phyloP scores from a whole-genome alignment of 2,329 filamentous ascomycete genomes.

The Apiospora sp. region DNA sequence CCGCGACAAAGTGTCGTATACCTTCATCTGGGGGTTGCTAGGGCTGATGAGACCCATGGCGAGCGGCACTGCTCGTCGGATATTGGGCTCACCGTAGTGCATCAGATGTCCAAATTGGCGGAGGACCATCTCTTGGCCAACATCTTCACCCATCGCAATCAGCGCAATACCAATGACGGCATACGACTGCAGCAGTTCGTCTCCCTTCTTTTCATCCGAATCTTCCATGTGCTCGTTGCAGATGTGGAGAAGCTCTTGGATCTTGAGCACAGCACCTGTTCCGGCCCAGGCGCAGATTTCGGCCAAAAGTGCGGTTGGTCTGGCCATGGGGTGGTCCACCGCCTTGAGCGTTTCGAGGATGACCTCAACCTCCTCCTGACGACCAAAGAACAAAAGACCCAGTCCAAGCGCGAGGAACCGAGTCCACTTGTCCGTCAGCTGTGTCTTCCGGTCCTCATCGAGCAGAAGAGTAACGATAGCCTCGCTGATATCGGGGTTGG shows the following conservation, averaged over 20 bases:
- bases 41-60: constrained; percentile 97
- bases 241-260: constrained; percentile 96
- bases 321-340: constrained; percentile 95
- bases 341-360: constrained; percentile 96
- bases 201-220: constrained; percentile 91
- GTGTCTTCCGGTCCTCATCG: constrained; percentile 89
- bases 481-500: constrained; percentile 88
- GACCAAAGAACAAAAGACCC: constrained; percentile 92
- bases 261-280: constrained; percentile 94
- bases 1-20: constrained; percentile 96
- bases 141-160: constrained; percentile 97
- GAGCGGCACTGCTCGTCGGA: constrained; percentile 92
- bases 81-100: constrained; percentile 98
- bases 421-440: constrained; percentile 98
- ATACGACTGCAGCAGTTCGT: constrained; percentile 94
- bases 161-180: constrained; percentile 93
- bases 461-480: constrained; percentile 91
- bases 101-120: constrained; percentile 97
- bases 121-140: constrained; percentile 98
- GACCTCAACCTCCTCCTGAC: constrained; percentile 98
- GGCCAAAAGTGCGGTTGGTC: constrained; percentile 91
- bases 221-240: constrained; percentile 98
- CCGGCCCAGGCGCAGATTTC: constrained; percentile 99
- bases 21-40: constrained; percentile 99
- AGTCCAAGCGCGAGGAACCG: constrained; percentile 95